These are phyloP conservation scores for Berkeleyomyces basicola DNA, from an alignment of 2,329 filamentous ascomycete species.

Conservation along the genomic window DNA sequence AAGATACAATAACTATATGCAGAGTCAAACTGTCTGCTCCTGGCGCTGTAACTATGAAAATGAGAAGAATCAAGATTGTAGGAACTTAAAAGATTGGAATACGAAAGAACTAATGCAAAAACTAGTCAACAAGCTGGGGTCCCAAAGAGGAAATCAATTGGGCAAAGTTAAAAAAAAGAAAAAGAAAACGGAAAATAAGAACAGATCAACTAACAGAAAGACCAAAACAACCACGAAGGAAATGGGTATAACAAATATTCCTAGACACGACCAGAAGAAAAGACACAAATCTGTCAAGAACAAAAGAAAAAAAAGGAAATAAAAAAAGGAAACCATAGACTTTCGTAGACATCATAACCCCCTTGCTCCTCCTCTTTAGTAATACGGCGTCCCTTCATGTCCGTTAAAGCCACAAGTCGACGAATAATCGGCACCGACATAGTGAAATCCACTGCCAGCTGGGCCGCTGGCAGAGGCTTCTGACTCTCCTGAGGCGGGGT, in stretches of 20 bases:
- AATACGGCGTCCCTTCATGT: background rate
- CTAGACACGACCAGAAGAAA: background rate
- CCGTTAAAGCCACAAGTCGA: background rate
- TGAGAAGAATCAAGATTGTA: too few species aligned
- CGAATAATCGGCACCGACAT: conserved; percentile 6
- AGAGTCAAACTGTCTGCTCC: too few species aligned
- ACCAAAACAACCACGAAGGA: background rate
- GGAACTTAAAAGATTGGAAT: too few species aligned
- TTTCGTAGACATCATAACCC: background rate
- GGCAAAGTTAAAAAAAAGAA: background rate
- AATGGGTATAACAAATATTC: background rate
- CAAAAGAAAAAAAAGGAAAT: background rate
- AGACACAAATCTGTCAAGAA: background rate
- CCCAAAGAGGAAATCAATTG: background rate
- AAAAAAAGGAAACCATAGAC: background rate
- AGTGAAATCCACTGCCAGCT: background rate
- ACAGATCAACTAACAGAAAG: background rate
- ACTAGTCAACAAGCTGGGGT: too few species aligned
- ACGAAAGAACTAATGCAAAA: too few species aligned
- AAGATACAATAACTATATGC: too few species aligned
- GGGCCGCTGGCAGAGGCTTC: background rate
- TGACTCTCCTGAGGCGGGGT: background rate
- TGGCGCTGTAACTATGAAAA: too few species aligned
- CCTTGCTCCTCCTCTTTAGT: background rate
- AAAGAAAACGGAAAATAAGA: background rate